Percentiles rank a stretch among this genome's conserved stretches.
Evolutionary conservation across 139 green algal species (phyloP).

Genomic region (Medakamo hakoo): DNA sequence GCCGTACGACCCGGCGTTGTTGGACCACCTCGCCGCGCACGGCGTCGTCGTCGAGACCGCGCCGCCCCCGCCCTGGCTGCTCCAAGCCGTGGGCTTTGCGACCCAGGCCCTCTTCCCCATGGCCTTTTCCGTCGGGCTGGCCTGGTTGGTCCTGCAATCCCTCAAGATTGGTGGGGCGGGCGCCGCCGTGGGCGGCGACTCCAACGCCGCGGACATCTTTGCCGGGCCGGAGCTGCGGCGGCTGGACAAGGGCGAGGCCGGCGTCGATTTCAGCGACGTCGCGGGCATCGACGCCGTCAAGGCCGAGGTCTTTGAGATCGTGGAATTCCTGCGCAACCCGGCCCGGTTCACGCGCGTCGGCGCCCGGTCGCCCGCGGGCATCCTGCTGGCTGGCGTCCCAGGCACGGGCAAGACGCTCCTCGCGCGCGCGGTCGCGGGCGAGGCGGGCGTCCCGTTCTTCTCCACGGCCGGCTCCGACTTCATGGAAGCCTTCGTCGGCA

Average conservation of each 20-base stretch:
- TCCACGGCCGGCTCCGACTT: slow-evolving; percentile 41
- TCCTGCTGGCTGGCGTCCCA: slow-evolving; percentile 48
- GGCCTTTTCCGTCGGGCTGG: slow-evolving; percentile 24
- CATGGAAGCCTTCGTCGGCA: slow-evolving; percentile 48
- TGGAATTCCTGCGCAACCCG: slow-evolving; percentile 45
- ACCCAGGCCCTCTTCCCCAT: slow-evolving; percentile 26
- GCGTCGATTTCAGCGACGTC: slow-evolving; percentile 45
- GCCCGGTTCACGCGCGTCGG: slow-evolving; percentile 38
- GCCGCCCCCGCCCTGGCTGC: slow-evolving; percentile 4
- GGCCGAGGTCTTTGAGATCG: slow-evolving; percentile 49
- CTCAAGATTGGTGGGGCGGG: slow-evolving; percentile 17
- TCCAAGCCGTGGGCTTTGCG: slow-evolving; percentile 12
- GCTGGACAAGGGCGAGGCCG: slow-evolving; percentile 16
- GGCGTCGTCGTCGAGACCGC: slow-evolving; percentile 22
- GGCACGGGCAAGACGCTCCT: slow-evolving; percentile 48
- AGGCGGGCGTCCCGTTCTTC: slow-evolving; percentile 55
- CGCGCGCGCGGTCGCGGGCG: slow-evolving; percentile 53
- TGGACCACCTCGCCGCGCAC: slow-evolving; percentile 56
- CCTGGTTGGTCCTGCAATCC: slow-evolving; percentile 29
- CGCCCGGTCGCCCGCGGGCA: slow-evolving; percentile 38
- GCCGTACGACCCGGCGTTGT: slow-evolving; percentile 60
- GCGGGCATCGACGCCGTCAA: slow-evolving; percentile 53
- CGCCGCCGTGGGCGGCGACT: slow-evolving; percentile 5
- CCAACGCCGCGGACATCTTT: no score
- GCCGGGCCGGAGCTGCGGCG: no score